Evolutionary conservation across 192 early-diverging fungal genomes (phyloP), one percentile per base, ranked within the genome.

Genomic region (Pilaira anomala): DNA sequence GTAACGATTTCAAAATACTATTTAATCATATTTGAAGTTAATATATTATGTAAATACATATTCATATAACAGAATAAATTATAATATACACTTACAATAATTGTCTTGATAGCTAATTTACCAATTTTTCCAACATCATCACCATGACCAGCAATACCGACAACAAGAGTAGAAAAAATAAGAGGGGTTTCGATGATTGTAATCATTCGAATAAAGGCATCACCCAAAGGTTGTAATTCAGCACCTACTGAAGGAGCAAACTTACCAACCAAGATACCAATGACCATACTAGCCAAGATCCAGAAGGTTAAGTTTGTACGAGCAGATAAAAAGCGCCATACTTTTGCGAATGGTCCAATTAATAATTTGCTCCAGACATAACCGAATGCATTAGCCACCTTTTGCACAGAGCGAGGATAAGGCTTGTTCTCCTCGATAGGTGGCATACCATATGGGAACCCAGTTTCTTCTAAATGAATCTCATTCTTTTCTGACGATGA

Each of bases 91-190:
- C 65, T 67, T 67, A 67, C 66, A 40, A 81, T 65, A 40, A 91
- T 80, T 0, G 85, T 74, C 73, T 90, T 90, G 64, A 89, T 13
- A 18, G 83, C 88, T 8, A 91, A 66, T 3, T 79, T 73, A 36
- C 86, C 88, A 33, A 91, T 71, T 49, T 73, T 65, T 18, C 58
- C 64, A 22, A 87, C 70, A 63, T 89, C 84, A 65, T 86, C 82
- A 24, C 76, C 78, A 55, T 91, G 87, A n/a, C 85, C 66, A n/a
- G 86, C 85, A 68, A 89, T 89, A 51, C 85, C 88, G 46, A 84
- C 85, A 25, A 89, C 82, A 3, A 90, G 72, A 14, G 85, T 86
- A 3, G 86, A 84, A 67, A 90, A 90, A 42, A 90, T 85, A 14
- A 90, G 76, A 41, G 88, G 88, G 6, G 81, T 74, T 62, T 76